Evolutionary conservation across 352 stramenopile species (phyloP).

Genomic region (Bremia lactucae): DNA sequence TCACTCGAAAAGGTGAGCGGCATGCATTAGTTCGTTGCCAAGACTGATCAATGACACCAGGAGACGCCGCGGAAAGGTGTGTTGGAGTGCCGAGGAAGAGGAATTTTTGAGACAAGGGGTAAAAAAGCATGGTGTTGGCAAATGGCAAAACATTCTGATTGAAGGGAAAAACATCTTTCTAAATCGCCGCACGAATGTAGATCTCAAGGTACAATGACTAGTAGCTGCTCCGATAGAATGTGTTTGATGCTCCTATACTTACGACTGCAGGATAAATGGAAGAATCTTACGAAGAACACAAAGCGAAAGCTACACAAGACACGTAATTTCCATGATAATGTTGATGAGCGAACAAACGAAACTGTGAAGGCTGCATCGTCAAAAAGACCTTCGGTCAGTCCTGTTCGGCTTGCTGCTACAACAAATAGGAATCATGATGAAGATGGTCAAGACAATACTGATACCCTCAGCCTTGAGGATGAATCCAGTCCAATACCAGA

Average conservation of each 20-base stretch:
- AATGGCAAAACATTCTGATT: conserved; percentile 38
- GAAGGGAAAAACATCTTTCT: conserved; percentile 31
- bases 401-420: neutral
- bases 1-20: neutral
- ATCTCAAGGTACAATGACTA: conserved; percentile 46
- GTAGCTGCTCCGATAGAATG: neutral
- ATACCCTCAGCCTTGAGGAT: neutral
- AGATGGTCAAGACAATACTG: neutral
- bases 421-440: neutral
- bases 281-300: conserved; percentile 11
- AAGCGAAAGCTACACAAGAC: conserved; percentile 4
- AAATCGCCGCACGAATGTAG: conserved; percentile 39
- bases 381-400: neutral
- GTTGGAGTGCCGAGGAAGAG: conserved; percentile 40
- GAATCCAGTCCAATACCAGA: neutral
- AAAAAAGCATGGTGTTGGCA: conserved; percentile 24
- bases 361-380: neutral
- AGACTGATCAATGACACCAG: conserved; percentile 1
- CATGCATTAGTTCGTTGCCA: neutral
- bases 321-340: neutral
- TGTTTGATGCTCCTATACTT: neutral
- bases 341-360: neutral
- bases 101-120: conserved; percentile 31
- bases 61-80: conserved; percentile 16
- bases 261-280: conserved; percentile 37